Evolutionary conservation across 352 stramenopile genomes (phyloP), one percentile per base, ranked within the genome.

Genomic region (Phytophthora tubulina): DNA sequence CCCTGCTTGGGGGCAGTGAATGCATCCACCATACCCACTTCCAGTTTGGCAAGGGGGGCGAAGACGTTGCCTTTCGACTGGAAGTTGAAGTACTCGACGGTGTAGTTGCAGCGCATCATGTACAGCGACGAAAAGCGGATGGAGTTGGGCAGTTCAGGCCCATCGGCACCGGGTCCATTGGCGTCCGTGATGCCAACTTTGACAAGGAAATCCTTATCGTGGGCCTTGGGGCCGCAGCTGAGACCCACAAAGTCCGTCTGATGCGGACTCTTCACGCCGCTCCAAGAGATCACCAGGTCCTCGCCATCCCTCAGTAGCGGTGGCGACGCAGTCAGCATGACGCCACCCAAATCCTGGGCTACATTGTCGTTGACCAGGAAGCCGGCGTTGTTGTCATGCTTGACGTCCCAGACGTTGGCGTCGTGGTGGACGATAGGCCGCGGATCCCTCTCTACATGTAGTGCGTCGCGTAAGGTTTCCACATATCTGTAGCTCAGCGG

Each of bases 41-140:
- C 60, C 30, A 92, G 31, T 39, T 78, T 74, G 30, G 75, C 83
- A 39, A 92, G 48, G 7, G 54, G 63, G 7, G 46, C 55, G 45
- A 80, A 89, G 50, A 80, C 67, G 56, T 78, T 84, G 46, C 63
- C 64, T 65, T 76, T 74, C 27, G 81, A 48, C 57, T 81, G 67
- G 54, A 84, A 91, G 61, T 89, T 84, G 50, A 87, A 85, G 60
- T 92, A 94, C 53, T 80, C 62, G 42, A 88, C 80, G 6, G 63
- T 77, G 63, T 92, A 94, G 53, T 86, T 84, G 77, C 86, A 92
- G 30, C 84, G 82, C 79, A 94, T 88, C 86, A 94, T 92, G 52
- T 82, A 85, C n/a, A 94, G 75, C 53, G 75, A 79, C 38, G 79
- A 76, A 63, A 94, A 92, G 32, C 85, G 84, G 38, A 91, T 79